A percentile compares a stretch with the other conserved stretches of the same genome.
Conservation (phyloP, 352 stramenopile genomes). For the Pseudoperonospora humuli region DNA sequence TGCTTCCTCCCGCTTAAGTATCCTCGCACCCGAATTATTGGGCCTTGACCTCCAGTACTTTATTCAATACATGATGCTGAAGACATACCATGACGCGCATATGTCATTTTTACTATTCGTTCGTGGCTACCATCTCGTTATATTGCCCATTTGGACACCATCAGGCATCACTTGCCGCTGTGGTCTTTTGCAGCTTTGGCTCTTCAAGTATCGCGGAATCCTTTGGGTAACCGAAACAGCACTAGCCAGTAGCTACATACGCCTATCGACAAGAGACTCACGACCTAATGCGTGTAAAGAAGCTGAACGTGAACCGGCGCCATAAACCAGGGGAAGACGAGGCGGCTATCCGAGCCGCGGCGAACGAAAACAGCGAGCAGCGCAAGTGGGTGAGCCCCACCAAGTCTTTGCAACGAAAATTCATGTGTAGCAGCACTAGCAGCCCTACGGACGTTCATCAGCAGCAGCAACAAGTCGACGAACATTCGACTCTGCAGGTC, state of each 20-base stretch:
- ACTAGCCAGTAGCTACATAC: not conserved
- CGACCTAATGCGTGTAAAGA: constrained; percentile 68
- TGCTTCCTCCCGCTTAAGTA: constrained; percentile 5
- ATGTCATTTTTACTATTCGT: constrained; percentile 18
- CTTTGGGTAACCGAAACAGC: constrained; percentile 1
- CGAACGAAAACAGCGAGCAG: constrained; percentile 22
- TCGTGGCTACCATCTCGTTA: too few species aligned
- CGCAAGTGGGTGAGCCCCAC: constrained; percentile 39
- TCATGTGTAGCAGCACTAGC: constrained; percentile 16
- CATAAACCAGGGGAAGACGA: constrained; percentile 62
- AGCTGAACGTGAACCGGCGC: constrained; percentile 55
- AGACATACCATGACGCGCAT: constrained; percentile 15
- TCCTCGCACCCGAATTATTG: not conserved
- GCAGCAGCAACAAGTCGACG: constrained; percentile 10
- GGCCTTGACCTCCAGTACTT: too few species aligned
- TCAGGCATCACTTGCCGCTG: not conserved
- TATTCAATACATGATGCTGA: too few species aligned
- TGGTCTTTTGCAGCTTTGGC: not conserved
- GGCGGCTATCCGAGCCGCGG: constrained; percentile 11
- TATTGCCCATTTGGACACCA: constrained; percentile 20
- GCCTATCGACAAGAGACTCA: constrained; percentile 8
- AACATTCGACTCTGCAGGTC: constrained; percentile 13
- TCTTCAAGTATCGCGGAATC: too few species aligned
- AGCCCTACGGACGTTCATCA: constrained; percentile 40
- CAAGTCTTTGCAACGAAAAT: constrained; percentile 12